phyloP scores from a whole-genome alignment of 768 basidiomycete genomes.

The Lyophyllum decastes region DNA sequence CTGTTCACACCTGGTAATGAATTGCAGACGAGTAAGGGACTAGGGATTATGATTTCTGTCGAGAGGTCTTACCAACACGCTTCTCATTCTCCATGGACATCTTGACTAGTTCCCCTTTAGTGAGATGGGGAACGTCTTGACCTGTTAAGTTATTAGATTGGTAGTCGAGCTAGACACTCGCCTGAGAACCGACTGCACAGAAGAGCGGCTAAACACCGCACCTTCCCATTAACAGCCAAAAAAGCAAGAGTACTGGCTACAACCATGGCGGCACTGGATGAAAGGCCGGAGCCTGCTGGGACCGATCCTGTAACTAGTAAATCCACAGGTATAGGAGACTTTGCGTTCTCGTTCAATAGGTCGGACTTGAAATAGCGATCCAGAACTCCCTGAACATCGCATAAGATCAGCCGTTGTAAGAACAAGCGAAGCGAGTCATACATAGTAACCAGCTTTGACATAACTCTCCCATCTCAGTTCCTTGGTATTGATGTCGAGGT shows the following conservation, averaged over 20 bases:
- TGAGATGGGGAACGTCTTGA: slow-evolving; percentile 29
- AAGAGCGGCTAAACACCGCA: slow-evolving; percentile 13
- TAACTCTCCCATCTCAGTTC: slow-evolving; percentile 85
- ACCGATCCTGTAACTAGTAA: slow-evolving; percentile 80
- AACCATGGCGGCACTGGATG: slow-evolving; percentile 89
- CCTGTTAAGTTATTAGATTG: neutral
- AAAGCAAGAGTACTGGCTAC: slow-evolving; percentile 85
- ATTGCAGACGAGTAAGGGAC: neutral
- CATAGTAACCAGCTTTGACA: slow-evolving; percentile 84
- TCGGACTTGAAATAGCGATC: slow-evolving; percentile 51
- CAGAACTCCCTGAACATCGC: slow-evolving; percentile 58
- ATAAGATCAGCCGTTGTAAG: neutral
- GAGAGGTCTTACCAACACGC: slow-evolving; percentile 56
- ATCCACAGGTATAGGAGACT: slow-evolving; percentile 61
- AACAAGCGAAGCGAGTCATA: slow-evolving; percentile 33
- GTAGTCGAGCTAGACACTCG: slow-evolving; percentile 16
- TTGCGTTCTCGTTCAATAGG: slow-evolving; percentile 12
- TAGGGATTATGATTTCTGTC: neutral
- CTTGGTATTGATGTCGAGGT: slow-evolving; percentile 71
- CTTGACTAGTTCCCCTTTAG: slow-evolving; percentile 72
- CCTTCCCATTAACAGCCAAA: slow-evolving; percentile 74
- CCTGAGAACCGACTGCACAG: neutral
- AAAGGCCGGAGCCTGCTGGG: slow-evolving; percentile 84
- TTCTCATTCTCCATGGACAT: slow-evolving; percentile 86
- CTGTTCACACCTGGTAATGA: slow-evolving; percentile 60